Base-by-base conservation (phyloP, 805 yeast genomes). In the Saturnispora quitensis region DNA sequence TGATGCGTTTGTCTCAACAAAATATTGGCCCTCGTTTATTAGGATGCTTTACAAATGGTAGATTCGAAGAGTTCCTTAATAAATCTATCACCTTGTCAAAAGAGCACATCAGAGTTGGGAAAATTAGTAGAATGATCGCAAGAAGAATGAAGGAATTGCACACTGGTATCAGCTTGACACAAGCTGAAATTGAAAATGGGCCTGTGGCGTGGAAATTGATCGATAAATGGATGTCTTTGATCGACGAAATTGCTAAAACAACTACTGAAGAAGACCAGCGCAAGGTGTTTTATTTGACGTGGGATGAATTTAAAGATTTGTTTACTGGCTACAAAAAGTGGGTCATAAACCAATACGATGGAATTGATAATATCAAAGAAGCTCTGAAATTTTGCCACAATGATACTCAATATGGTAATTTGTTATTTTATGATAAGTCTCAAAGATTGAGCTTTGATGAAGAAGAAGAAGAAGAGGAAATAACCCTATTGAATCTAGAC, bases 121-220 rank as follows among this genome's bases (percentile, higher is more conserved):
- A 81, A 28, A 82, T 86, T 18, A 80, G 89, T 46, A 82, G 84
- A 57, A 85, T 87, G 73, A 84, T 93, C 56, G 97, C 96, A 13
- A 81, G 96, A 72, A 83, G 99, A 72, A 93, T 93, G 98, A 84
- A 90, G 62, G 97, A 93, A 59, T 74, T 93, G 51, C 99, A 93
- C 63, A 75, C 74, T 52, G 90, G 91, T 60, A 82, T 93, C 20
- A 80, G 78, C 13, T 69, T 93, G 49, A 75, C 78, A 22, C 64
- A 68, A 2, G 69, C 68, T 3, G 97, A 89, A 60, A 70, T 73
- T 43, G 65, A 63, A 6, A 64, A 64, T 13, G 86, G 93, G 1
- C 86, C 98, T 0, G 72, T 74, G 47, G 75, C 78, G 8, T 89
- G 96, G 91, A 65, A 63, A 36, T 73, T 80, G 52, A 80, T 89